These are phyloP conservation scores for Aspergillus floridensis DNA, from an alignment of 2,329 filamentous ascomycete species.

Conservation along the genomic window DNA sequence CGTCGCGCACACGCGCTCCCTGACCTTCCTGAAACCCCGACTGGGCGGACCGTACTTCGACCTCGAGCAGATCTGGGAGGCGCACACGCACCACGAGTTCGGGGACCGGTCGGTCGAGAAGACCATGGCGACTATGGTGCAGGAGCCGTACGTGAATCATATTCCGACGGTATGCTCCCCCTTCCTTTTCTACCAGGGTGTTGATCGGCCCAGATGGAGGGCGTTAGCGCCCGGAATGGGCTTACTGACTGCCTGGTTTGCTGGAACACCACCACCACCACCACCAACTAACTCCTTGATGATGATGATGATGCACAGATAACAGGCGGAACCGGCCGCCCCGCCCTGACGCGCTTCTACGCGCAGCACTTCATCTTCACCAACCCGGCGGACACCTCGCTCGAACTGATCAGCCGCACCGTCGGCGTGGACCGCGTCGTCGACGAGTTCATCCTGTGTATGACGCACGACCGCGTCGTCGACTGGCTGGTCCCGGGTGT, in stretches of 20 bases:
- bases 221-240: no score
- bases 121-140: constrained; percentile 80
- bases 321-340: constrained; percentile 68
- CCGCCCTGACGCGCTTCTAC: constrained; percentile 65
- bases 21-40: constrained; percentile 63
- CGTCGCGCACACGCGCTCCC: constrained; percentile 64
- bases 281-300: neutral
- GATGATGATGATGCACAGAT: neutral
- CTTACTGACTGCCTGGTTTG: no score
- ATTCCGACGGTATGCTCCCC: constrained; percentile 59
- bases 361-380: constrained; percentile 70
- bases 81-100: constrained; percentile 72
- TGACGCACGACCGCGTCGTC: constrained; percentile 62
- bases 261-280: no score
- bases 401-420: constrained; percentile 70
- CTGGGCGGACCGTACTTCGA: constrained; percentile 67
- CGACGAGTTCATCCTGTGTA: constrained; percentile 66
- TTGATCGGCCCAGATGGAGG: no score
- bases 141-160: constrained; percentile 76
- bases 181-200: neutral
- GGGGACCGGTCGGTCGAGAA: constrained; percentile 64
- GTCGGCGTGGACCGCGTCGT: constrained; percentile 69
- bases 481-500: constrained; percentile 68
- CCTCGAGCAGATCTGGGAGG: constrained; percentile 74
- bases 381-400: constrained; percentile 64